phyloP scores from a whole-genome alignment of 805 yeast genomes.

The Naumovozyma dairenensis region DNA sequence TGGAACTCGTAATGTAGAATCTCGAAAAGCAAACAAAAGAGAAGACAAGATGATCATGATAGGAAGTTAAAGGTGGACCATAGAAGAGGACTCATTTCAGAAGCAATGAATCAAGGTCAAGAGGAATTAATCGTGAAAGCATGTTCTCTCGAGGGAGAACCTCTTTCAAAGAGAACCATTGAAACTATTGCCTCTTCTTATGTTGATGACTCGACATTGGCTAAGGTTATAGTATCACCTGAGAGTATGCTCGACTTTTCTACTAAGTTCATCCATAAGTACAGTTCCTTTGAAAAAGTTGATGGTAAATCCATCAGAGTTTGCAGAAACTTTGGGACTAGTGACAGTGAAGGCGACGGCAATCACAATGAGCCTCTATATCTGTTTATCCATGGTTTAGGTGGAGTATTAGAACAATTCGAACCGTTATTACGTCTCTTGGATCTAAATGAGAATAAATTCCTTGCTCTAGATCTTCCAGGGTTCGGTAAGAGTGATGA shows the following conservation, averaged over 20 bases:
- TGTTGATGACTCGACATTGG: slow-evolving; percentile 9
- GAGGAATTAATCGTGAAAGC: slow-evolving; percentile 4
- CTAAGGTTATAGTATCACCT: slow-evolving; percentile 5
- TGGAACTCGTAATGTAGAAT: too few relatives aligned
- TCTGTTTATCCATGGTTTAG: slow-evolving; percentile 76
- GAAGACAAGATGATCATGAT: too few relatives aligned
- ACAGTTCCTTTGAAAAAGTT: slow-evolving; percentile 7
- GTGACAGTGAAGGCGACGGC: slow-evolving; percentile 1
- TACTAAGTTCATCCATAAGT: slow-evolving; percentile 14
- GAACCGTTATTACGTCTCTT: slow-evolving; percentile 54
- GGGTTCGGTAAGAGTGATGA: slow-evolving; percentile 62
- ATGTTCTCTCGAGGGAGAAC: slow-evolving; percentile 12
- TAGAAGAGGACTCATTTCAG: neutral
- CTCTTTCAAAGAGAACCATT: slow-evolving; percentile 13
- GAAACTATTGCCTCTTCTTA: slow-evolving; percentile 14
- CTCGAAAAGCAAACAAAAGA: too few relatives aligned
- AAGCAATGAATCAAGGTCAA: neutral
- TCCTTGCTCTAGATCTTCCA: slow-evolving; percentile 71
- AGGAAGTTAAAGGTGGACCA: too few relatives aligned
- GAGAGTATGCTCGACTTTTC: slow-evolving; percentile 16
- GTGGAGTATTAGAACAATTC: slow-evolving; percentile 83
- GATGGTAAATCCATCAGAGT: slow-evolving; percentile 9
- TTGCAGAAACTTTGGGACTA: slow-evolving; percentile 17
- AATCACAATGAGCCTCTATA: slow-evolving; percentile 32
- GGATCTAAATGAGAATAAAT: slow-evolving; percentile 51